Evolutionary conservation across 768 basidiomycete genomes (phyloP).

Genomic region (Podaxis pistillaris): DNA sequence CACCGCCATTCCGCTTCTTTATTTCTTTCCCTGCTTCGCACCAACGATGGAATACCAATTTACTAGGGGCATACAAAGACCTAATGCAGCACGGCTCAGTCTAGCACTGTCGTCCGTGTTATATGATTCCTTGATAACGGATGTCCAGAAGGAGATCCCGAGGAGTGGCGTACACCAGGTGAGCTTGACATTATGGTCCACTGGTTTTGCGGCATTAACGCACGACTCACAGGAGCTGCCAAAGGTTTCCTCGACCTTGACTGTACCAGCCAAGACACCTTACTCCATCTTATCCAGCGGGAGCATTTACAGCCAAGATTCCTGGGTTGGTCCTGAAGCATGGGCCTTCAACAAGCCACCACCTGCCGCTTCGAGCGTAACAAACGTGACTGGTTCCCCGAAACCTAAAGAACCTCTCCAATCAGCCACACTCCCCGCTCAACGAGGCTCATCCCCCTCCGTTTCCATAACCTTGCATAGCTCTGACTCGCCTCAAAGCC

Average conservation of each 20-base stretch:
- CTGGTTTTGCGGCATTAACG: too few relatives aligned
- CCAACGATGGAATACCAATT: constrained; percentile 10
- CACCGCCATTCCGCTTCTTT: background rate
- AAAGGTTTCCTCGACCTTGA: background rate
- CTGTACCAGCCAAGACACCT: background rate
- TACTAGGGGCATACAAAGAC: background rate
- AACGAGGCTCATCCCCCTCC: background rate
- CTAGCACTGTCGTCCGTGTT: constrained; percentile 7
- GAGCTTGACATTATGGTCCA: background rate
- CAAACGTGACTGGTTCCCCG: background rate
- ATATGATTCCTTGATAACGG: background rate
- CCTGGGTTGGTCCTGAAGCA: constrained; percentile 7
- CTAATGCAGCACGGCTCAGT: constrained; percentile 1
- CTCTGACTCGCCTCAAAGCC: background rate
- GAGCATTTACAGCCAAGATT: background rate
- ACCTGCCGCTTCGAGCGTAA: background rate
- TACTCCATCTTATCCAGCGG: constrained; percentile 2
- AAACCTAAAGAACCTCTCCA: background rate
- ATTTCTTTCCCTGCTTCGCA: background rate
- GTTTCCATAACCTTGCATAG: background rate
- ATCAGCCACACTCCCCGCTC: background rate
- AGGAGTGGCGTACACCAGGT: background rate
- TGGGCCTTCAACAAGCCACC: constrained; percentile 3
- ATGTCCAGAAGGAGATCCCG: background rate
- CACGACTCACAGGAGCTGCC: background rate